Conservation (phyloP, 2,329 filamentous ascomycete species). For the Cytospora leucostoma region DNA sequence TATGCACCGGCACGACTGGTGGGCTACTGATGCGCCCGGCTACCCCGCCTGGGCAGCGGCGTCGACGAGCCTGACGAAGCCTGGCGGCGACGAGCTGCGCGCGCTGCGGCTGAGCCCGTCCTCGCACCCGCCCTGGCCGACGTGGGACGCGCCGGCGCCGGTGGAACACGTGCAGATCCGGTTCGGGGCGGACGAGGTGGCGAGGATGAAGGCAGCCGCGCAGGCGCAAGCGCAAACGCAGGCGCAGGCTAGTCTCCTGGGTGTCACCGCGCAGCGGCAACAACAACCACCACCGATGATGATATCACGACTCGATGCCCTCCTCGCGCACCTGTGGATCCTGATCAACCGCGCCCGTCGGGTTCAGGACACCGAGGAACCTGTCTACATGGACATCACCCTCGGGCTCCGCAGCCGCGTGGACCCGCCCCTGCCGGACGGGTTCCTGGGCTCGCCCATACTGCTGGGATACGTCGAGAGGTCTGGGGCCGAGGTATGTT, state of each 20-base stretch:
- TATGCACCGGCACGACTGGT: slow-evolving; percentile 51
- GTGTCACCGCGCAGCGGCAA: not conserved
- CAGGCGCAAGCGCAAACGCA: slow-evolving; percentile 29
- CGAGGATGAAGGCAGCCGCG: slow-evolving; percentile 36
- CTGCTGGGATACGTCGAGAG: slow-evolving; percentile 41
- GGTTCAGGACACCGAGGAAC: slow-evolving; percentile 31
- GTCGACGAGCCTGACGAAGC: slow-evolving; percentile 34
- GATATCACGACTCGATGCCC: slow-evolving; percentile 47
- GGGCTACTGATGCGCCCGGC: slow-evolving; percentile 38
- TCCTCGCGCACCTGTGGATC: slow-evolving; percentile 50
- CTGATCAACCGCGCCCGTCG: slow-evolving; percentile 45
- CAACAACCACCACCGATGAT: not conserved
- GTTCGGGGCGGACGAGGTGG: slow-evolving; percentile 40
- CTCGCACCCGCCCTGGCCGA: slow-evolving; percentile 42
- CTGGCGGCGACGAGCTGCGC: slow-evolving; percentile 8
- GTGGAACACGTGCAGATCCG: slow-evolving; percentile 41
- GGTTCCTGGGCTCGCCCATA: slow-evolving; percentile 48
- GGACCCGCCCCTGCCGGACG: slow-evolving; percentile 41
- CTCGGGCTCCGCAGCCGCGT: slow-evolving; percentile 44
- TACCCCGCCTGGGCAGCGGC: slow-evolving; percentile 35
- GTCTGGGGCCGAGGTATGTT: not conserved
- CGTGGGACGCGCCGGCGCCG: slow-evolving; percentile 42
- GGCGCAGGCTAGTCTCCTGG: slow-evolving; percentile 23
- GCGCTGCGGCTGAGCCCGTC: slow-evolving; percentile 33
- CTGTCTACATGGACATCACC: slow-evolving; percentile 44